Percentiles rank a stretch among this genome's conserved stretches.
Evolutionary conservation across 805 yeast genomes (phyloP).

Genomic region (Candida maltosa): DNA sequence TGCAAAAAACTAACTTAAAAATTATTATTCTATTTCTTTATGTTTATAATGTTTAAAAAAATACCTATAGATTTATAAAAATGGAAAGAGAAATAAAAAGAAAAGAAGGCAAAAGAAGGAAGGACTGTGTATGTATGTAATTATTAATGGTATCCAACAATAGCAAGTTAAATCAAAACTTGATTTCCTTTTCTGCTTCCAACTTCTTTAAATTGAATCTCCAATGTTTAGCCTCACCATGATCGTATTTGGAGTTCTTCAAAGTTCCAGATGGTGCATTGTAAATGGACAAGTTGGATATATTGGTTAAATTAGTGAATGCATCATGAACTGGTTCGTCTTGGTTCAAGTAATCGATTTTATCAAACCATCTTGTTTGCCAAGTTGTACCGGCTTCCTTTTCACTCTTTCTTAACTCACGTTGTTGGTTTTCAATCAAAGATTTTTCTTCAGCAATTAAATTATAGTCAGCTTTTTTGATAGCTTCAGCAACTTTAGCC

Average conservation of each 20-base stretch:
- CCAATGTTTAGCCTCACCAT: conserved; percentile 61
- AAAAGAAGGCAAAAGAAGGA: too few species aligned
- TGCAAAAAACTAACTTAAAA: too few species aligned
- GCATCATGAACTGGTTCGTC: conserved; percentile 20
- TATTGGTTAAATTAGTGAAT: conserved; percentile 33
- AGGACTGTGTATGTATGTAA: too few species aligned
- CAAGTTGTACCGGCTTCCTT: conserved; percentile 60
- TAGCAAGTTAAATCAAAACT: too few species aligned
- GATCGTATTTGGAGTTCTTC: conserved; percentile 54
- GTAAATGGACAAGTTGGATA: conserved; percentile 55
- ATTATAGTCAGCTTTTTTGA: conserved; percentile 70
- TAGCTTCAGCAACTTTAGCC: conserved; percentile 85
- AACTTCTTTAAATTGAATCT: conserved; percentile 56
- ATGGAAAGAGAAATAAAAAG: too few species aligned
- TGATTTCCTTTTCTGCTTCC: conserved; percentile 59
- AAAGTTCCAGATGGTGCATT: conserved; percentile 68
- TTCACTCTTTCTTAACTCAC: conserved; percentile 77
- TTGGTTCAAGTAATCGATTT: conserved; percentile 21
- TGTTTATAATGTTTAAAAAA: too few species aligned
- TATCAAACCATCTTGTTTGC: conserved; percentile 80
- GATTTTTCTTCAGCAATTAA: conserved; percentile 73
- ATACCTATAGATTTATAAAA: too few species aligned
- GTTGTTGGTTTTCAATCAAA: conserved; percentile 76
- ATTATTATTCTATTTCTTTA: too few species aligned
- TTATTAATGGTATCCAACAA: too few species aligned